These are phyloP conservation scores for Amanita exitialis DNA, from an alignment of 768 basidiomycete genomes.

Conservation along the genomic window DNA sequence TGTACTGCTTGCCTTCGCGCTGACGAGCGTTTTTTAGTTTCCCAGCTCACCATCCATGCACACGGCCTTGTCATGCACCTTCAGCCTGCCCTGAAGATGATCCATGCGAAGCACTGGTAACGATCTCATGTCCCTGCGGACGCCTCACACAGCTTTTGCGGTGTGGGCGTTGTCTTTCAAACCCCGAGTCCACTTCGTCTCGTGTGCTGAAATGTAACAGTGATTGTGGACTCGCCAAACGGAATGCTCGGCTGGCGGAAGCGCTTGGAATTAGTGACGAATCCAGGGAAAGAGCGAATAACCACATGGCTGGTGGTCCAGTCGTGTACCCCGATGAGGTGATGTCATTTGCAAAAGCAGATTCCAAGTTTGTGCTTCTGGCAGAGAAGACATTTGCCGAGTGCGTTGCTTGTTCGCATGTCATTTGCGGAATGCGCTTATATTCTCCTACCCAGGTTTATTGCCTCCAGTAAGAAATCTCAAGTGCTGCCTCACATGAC, in stretches of 20 bases:
- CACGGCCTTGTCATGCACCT: conserved; percentile 79
- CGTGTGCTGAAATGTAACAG: conserved; percentile 51
- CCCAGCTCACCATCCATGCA: conserved; percentile 68
- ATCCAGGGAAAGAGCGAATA: conserved; percentile 23
- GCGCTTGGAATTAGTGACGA: conserved; percentile 78
- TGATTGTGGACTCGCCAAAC: conserved; percentile 77
- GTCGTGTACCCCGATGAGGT: conserved; percentile 58
- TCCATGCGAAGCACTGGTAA: conserved; percentile 62
- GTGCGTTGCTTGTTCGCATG: conserved; percentile 28
- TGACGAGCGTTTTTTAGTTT: conserved; percentile 28
- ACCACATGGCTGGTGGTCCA: conserved; percentile 10
- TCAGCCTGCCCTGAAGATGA: conserved; percentile 71
- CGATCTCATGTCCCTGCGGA: conserved; percentile 74
- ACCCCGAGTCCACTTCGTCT: conserved; percentile 12
- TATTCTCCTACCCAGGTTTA: conserved; percentile 37
- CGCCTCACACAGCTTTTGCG: conserved; percentile 62
- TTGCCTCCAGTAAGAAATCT: conserved; percentile 52
- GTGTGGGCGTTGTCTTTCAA: conserved; percentile 51
- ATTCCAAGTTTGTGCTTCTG: conserved; percentile 54
- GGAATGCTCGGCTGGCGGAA: conserved; percentile 83
- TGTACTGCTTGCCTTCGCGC: background rate
- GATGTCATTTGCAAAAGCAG: conserved; percentile 45
- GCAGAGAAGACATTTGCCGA: conserved; percentile 82
- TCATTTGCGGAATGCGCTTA: conserved; percentile 5
- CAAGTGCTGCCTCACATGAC: conserved; percentile 81